A percentile compares a stretch with the other conserved stretches of the same genome.
Conservation (phyloP, 2,329 filamentous ascomycete genomes). For the Cladosporium sp. region DNA sequence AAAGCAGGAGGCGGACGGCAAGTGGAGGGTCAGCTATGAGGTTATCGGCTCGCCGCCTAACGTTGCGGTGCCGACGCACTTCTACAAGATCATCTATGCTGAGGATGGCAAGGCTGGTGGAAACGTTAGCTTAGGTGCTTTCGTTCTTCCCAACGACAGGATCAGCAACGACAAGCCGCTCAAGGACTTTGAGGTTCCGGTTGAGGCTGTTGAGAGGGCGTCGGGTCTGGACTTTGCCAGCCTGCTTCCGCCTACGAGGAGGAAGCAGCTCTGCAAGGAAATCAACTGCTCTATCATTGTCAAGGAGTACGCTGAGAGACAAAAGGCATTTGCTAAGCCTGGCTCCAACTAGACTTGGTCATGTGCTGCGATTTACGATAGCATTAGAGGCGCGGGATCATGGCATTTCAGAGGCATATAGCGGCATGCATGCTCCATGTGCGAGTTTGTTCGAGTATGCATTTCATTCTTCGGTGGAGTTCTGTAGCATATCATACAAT, state of each 20-base stretch:
- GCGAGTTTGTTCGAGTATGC: background rate
- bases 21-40: conserved; percentile 95
- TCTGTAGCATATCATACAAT: conserved; percentile 16
- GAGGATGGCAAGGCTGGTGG: conserved; percentile 72
- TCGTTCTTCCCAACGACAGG: conserved; percentile 87
- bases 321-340: conserved; percentile 47
- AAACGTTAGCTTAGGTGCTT: conserved; percentile 86
- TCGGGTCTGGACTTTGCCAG: conserved; percentile 88
- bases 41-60: conserved; percentile 92
- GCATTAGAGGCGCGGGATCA: conserved; percentile 1
- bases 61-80: conserved; percentile 95
- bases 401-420: background rate
- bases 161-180: conserved; percentile 89
- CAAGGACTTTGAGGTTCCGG: conserved; percentile 88
- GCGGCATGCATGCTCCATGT: background rate
- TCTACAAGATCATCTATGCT: conserved; percentile 98
- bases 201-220: conserved; percentile 90
- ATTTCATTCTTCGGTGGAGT: conserved; percentile 2
- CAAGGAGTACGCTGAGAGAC: conserved; percentile 70
- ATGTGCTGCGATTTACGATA: background rate
- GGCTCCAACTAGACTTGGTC: conserved; percentile 2
- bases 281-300: conserved; percentile 81
- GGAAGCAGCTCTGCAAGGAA: conserved; percentile 82
- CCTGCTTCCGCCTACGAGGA: conserved; percentile 71
- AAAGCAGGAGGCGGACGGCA: conserved; percentile 79